These are phyloP conservation scores for Podospora sp. DNA, from an alignment of 495 filamentous ascomycete genomes.

Conservation along the genomic window DNA sequence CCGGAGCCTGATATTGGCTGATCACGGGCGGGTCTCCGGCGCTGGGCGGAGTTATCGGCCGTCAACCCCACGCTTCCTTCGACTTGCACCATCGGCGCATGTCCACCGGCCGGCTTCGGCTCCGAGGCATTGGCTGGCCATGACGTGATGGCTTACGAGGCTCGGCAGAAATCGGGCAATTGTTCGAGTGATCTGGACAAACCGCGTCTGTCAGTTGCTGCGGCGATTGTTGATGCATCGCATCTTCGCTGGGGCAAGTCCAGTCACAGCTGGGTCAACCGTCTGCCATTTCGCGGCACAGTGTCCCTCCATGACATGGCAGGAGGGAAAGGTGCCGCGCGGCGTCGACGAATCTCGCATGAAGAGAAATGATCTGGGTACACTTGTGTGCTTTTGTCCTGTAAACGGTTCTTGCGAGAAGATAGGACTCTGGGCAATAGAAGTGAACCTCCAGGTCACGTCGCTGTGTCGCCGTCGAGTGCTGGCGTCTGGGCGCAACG, in stretches of 20 bases:
- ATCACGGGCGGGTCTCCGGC: background rate
- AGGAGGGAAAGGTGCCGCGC: no score
- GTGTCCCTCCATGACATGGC: no score
- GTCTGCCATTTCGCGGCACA: no score
- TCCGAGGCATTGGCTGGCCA: background rate
- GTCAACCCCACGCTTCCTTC: background rate
- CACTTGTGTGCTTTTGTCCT: no score
- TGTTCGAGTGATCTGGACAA: background rate
- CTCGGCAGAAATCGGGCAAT: background rate
- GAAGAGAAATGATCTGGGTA: no score
- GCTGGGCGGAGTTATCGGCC: background rate
- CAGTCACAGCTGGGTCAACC: no score
- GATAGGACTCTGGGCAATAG: no score
- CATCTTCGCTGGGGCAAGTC: background rate
- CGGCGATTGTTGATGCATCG: background rate
- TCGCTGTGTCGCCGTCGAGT: no score
- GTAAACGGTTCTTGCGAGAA: no score
- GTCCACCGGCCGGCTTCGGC: background rate
- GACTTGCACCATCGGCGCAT: background rate
- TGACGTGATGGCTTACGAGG: background rate
- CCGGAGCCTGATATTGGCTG: background rate
- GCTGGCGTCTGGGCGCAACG: no score
- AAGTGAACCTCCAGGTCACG: no score
- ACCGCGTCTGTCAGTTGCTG: background rate
- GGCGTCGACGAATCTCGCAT: no score